Percentiles rank a stretch among this genome's conserved stretches.
Conservation (phyloP, 352 stramenopile species). For the Phytopythium sindhum region DNA sequence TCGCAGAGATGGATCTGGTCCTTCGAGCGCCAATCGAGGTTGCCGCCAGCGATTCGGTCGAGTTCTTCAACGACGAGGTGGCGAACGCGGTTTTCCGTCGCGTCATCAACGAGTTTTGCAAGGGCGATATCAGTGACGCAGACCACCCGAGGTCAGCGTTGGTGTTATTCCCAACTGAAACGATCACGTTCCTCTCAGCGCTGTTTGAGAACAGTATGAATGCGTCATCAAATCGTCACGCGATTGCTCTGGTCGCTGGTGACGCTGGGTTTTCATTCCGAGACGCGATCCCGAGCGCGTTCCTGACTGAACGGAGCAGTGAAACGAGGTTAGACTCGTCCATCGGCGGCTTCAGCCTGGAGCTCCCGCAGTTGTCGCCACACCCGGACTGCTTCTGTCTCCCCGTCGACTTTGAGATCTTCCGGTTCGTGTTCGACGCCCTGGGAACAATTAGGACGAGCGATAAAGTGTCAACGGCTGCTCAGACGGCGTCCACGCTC, state of each 20-base stretch:
- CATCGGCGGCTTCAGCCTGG: conserved; percentile 12
- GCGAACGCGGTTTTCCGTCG: conserved; percentile 40
- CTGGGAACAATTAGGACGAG: conserved; percentile 7
- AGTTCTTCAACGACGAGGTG: conserved; percentile 30
- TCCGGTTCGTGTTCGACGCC: conserved; percentile 39
- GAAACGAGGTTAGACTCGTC: not conserved
- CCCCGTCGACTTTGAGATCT: conserved; percentile 71
- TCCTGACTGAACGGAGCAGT: conserved; percentile 23
- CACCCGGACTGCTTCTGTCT: conserved; percentile 83
- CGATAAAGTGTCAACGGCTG: conserved; percentile 5
- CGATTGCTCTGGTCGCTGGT: conserved; percentile 36
- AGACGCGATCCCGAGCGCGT: conserved; percentile 56
- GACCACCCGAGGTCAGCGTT: conserved; percentile 33
- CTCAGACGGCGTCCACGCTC: conserved; percentile 29
- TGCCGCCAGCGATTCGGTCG: not conserved
- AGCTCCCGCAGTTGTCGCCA: conserved; percentile 73
- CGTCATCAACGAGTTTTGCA: conserved; percentile 22
- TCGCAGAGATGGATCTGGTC: conserved; percentile 49
- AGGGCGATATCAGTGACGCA: not conserved
- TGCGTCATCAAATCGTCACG: not conserved
- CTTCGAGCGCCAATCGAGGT: conserved; percentile 16
- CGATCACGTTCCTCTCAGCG: conserved; percentile 46
- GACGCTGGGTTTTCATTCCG: conserved; percentile 64
- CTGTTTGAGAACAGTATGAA: conserved; percentile 14
- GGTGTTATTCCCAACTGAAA: conserved; percentile 68